phyloP scores from a whole-genome alignment of 2,329 filamentous ascomycete species.

The Xylaria sp. region DNA sequence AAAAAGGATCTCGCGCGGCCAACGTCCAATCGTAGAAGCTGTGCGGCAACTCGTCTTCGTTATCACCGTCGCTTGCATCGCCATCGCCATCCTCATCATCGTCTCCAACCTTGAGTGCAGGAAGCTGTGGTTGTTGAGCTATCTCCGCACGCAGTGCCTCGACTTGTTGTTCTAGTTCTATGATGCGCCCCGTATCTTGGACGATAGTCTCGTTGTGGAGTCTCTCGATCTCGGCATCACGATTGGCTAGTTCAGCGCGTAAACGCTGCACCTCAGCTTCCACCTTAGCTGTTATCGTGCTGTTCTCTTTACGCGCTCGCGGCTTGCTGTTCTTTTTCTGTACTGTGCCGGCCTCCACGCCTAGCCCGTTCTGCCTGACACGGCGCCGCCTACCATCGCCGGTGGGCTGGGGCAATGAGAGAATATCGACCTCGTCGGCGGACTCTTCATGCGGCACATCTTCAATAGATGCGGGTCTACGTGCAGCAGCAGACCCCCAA shows the following conservation, averaged over 20 bases:
- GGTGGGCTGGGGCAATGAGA: conserved; percentile 63
- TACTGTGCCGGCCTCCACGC: conserved; percentile 67
- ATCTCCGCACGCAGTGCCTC: conserved; percentile 48
- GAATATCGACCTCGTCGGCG: conserved; percentile 56
- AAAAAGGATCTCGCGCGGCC: conserved; percentile 59
- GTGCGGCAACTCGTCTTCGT: conserved; percentile 24
- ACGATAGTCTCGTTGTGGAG: conserved; percentile 59
- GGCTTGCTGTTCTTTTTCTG: conserved; percentile 53
- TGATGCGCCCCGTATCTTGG: conserved; percentile 57
- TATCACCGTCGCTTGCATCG: not conserved
- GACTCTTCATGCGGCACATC: conserved; percentile 32
- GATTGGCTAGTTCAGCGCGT: conserved; percentile 58
- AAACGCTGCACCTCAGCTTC: conserved; percentile 61
- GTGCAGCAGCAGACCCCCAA: conserved; percentile 54
- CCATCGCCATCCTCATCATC: conserved; percentile 24
- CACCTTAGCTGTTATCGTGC: conserved; percentile 47
- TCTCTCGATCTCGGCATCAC: conserved; percentile 64
- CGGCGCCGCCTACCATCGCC: conserved; percentile 64
- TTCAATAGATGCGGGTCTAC: conserved; percentile 19
- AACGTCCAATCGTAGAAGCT: conserved; percentile 61
- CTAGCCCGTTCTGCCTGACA: conserved; percentile 64
- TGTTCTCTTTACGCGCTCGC: conserved; percentile 45
- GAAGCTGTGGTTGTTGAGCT: conserved; percentile 32
- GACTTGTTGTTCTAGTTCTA: conserved; percentile 52
- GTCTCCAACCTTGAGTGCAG: not conserved